phyloP scores from a whole-genome alignment of 805 yeast species.

The Saturnispora halmiae region DNA sequence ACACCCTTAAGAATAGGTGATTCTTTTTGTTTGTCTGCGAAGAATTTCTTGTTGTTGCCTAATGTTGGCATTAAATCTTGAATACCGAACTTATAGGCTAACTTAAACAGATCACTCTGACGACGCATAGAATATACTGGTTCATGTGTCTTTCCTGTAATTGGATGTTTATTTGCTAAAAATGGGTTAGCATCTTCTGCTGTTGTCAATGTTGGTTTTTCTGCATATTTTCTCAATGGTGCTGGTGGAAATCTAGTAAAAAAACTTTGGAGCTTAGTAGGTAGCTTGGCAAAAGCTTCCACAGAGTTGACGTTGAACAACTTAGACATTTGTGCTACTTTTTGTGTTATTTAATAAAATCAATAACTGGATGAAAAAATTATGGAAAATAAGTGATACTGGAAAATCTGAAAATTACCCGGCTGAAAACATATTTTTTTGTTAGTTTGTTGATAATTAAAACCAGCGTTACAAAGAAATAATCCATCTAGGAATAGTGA shows the following conservation, averaged over 20 bases:
- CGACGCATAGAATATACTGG: constrained; percentile 75
- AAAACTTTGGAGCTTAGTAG: constrained; percentile 59
- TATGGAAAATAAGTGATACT: no score
- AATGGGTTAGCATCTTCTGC: constrained; percentile 81
- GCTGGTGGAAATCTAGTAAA: constrained; percentile 79
- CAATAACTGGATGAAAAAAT: no score
- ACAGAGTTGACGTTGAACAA: constrained; percentile 25
- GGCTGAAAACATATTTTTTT: not conserved
- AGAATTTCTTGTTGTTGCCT: constrained; percentile 57
- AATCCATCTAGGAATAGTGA: no score
- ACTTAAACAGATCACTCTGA: constrained; percentile 73
- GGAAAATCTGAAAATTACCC: not conserved
- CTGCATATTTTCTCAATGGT: constrained; percentile 60
- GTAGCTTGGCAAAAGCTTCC: constrained; percentile 42
- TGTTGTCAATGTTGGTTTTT: constrained; percentile 51
- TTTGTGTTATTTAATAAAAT: no score
- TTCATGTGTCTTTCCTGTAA: constrained; percentile 66
- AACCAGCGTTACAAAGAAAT: no score
- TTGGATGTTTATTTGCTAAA: constrained; percentile 73
- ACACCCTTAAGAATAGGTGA: constrained; percentile 73
- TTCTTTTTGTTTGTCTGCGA: constrained; percentile 62
- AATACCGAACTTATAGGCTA: constrained; percentile 76
- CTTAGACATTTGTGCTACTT: constrained; percentile 12
- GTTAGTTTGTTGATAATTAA: not conserved
- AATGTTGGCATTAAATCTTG: constrained; percentile 65